Evolutionary conservation across 371 early-diverging fungal genomes (phyloP), one percentile per base, ranked within the genome.

Genomic region (Globomyces sp.): DNA sequence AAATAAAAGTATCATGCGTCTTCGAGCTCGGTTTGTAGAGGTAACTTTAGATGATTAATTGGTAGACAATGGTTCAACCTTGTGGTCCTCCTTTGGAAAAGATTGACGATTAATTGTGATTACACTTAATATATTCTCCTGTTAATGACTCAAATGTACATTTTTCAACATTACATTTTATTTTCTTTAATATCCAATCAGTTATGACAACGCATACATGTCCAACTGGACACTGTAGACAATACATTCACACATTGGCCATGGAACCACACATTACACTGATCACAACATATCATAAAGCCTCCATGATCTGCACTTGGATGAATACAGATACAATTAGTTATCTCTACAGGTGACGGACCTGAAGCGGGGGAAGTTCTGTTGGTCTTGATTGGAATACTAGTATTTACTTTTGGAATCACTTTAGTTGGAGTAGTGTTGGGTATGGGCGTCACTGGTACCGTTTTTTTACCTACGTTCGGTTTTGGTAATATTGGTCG

Each of bases 41-140:
- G 91, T 6, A n/a, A 45, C 37, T 57, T 24, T 5, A 46, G 65
- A 6, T 9, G 6, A 0, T 42, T 4, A 13, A 13, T 41, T 4
- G 9, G 4, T 77, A 89, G 90, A 90, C 88, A 89, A 89, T 90
- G 89, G 66, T 90, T 9, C 88, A 85, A 64, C 91, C 90, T 50
- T 90, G 90, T 58, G 89, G 90, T 11, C 83, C 85, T 45, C 90
- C 89, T 57, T 79, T 83, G 57, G 78, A 73, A 45, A 77, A 79
- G 24, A 24, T 24, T 24, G 24, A 24, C 24, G 24, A 24, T 24
- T 24, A 24, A 24, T 24, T 24, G 24, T 24, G 24, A 24, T 24
- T 24, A 24, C 24, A 24, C 24, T 24, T 24, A 24, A 24, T 24
- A 24, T 24, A 24, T 24, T 24, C 24, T 24, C 24, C 24, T 24